phyloP scores from a whole-genome alignment of 2,329 filamentous ascomycete species.

The Myriosclerotinia duriaeana region DNA sequence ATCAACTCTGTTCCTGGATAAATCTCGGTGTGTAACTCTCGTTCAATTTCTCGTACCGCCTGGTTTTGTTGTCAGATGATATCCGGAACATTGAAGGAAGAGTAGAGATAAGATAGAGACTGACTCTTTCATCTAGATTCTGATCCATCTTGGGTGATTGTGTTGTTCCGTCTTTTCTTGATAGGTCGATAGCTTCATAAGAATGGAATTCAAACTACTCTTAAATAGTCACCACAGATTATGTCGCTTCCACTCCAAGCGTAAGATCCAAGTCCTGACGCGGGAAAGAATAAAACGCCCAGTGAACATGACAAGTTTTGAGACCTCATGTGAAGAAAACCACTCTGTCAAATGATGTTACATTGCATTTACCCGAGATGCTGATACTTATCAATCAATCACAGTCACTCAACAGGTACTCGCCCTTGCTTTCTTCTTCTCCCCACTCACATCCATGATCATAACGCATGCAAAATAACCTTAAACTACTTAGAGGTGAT shows the following conservation, averaged over 20 bases:
- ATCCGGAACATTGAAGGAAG: conserved; percentile 2
- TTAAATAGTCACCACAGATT: background rate
- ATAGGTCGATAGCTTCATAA: background rate
- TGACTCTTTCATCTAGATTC: conserved; percentile 34
- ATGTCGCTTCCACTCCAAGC: background rate
- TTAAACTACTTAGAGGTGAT: no score
- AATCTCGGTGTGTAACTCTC: conserved; percentile 38
- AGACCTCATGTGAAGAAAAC: background rate
- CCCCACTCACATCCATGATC: background rate
- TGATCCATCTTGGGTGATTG: conserved; percentile 29
- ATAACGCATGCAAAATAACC: background rate
- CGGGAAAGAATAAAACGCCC: background rate
- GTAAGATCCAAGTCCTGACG: background rate
- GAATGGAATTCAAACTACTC: background rate
- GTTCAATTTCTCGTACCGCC: conserved; percentile 36
- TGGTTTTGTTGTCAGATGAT: conserved; percentile 2
- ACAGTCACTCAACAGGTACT: background rate
- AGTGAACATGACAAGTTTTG: background rate
- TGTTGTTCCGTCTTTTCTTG: background rate
- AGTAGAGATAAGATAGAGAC: background rate
- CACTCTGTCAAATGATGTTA: no score
- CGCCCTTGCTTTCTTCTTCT: background rate
- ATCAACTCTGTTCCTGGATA: conserved; percentile 44
- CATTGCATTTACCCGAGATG: background rate
- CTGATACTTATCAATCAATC: background rate